phyloP scores from a whole-genome alignment of 768 basidiomycete species.

The Tricholoma sp. region DNA sequence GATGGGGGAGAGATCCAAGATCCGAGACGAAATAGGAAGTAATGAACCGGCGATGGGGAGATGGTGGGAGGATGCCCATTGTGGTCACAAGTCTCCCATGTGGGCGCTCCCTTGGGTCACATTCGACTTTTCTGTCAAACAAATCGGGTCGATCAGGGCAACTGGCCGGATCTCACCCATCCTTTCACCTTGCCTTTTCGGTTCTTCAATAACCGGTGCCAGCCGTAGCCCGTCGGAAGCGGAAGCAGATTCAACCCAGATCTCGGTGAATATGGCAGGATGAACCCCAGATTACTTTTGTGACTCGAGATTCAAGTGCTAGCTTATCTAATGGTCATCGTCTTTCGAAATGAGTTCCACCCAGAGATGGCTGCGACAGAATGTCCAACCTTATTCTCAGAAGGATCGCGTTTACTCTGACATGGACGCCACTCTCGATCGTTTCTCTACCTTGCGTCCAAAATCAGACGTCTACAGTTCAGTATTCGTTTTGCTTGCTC shows the following conservation, averaged over 20 bases:
- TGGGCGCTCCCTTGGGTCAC: not conserved
- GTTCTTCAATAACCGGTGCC: not conserved
- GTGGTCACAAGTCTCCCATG: not conserved
- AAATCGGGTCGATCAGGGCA: conserved; percentile 13
- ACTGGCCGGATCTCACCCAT: not conserved
- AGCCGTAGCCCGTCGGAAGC: conserved; percentile 2
- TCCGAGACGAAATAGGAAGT: conserved; percentile 41
- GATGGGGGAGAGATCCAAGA: conserved; percentile 45
- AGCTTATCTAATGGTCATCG: not conserved
- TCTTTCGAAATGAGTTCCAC: conserved; percentile 19
- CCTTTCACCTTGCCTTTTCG: not conserved
- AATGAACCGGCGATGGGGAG: conserved; percentile 45
- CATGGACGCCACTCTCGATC: conserved; percentile 52
- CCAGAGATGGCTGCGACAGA: conserved; percentile 64
- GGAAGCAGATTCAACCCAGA: conserved; percentile 18
- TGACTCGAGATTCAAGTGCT: not conserved
- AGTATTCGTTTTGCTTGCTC: conserved; percentile 19
- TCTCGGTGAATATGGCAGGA: conserved; percentile 15
- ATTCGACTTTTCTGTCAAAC: conserved; percentile 25
- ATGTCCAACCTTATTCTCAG: conserved; percentile 50
- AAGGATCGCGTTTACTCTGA: conserved; percentile 58
- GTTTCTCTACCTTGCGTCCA: conserved; percentile 57
- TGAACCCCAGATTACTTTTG: conserved; percentile 14
- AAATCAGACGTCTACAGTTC: conserved; percentile 79
- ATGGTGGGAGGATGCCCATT: conserved; percentile 13